phyloP scores from a whole-genome alignment of 2,329 filamentous ascomycete species.

The Triangularia setosa region DNA sequence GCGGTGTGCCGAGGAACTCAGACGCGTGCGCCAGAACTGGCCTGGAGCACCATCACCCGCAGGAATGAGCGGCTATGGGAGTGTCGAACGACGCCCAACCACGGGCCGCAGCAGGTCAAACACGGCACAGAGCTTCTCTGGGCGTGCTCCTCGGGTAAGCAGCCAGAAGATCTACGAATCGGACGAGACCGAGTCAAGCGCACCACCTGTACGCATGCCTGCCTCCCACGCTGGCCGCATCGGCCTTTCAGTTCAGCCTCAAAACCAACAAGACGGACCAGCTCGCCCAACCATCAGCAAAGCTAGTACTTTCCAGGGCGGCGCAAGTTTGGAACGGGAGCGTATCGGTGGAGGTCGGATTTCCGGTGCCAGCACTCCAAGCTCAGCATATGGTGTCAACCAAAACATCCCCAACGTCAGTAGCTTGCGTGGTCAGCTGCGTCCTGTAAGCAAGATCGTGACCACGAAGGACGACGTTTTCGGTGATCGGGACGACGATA shows the following conservation, averaged over 20 bases:
- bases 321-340: conserved; percentile 24
- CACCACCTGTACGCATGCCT: conserved; percentile 38
- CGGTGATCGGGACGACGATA: conserved; percentile 47
- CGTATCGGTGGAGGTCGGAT: conserved; percentile 17
- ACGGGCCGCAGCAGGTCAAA: conserved; percentile 43
- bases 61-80: conserved; percentile 18
- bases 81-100: conserved; percentile 26
- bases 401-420: conserved; percentile 31
- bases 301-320: conserved; percentile 39
- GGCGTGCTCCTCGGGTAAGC: conserved; percentile 32
- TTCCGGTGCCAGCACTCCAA: conserved; percentile 20
- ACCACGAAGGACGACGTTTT: conserved; percentile 45
- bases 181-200: conserved; percentile 23
- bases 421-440: conserved; percentile 40
- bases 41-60: conserved; percentile 26
- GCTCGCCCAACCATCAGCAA: conserved; percentile 35
- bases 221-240: conserved; percentile 26
- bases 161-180: conserved; percentile 39
- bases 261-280: conserved; percentile 32
- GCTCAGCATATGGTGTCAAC: conserved; percentile 16
- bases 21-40: conserved; percentile 49
- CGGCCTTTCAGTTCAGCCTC: conserved; percentile 16
- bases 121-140: conserved; percentile 43
- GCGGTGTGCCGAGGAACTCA: conserved; percentile 78
- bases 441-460: conserved; percentile 43